Evolutionary conservation across 495 filamentous ascomycete species (phyloP).

Genomic region (Aspergillus panamensis): DNA sequence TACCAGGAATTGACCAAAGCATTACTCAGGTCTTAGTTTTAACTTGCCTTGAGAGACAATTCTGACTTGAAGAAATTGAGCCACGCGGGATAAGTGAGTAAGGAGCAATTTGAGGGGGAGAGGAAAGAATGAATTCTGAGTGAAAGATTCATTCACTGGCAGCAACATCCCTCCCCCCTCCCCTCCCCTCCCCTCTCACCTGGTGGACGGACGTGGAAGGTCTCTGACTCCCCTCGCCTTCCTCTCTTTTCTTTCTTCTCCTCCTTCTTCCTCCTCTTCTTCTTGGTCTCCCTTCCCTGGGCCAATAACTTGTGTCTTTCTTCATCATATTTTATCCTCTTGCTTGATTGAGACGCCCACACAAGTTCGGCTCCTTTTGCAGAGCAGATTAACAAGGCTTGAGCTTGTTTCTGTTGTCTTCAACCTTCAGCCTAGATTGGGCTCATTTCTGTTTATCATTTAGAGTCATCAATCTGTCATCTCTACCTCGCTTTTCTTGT

Average conservation of each 20-base stretch:
- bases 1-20: not conserved
- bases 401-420: not conserved
- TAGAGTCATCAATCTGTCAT: not conserved
- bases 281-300: not conserved
- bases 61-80: not conserved
- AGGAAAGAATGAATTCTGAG: not conserved
- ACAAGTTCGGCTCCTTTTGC: not conserved
- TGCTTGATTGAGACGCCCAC: not conserved
- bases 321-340: slow-evolving; percentile 1
- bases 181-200: not conserved
- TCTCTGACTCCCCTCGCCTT: slow-evolving; percentile 2
- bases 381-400: not conserved
- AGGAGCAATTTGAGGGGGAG: not conserved
- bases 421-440: not conserved
- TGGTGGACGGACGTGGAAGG: not conserved
- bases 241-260: slow-evolving; percentile 8
- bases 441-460: not conserved
- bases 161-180: not conserved
- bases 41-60: not conserved
- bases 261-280: slow-evolving; percentile 9
- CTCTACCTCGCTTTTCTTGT: not conserved
- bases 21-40: too few species aligned
- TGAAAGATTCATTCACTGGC: slow-evolving; percentile 1
- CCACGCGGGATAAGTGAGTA: not conserved
- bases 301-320: not conserved